A percentile compares a stretch with the other conserved stretches of the same genome.
phyloP scores from a whole-genome alignment of 2,329 filamentous ascomycete species.

The Cladophialophora chaetospira region DNA sequence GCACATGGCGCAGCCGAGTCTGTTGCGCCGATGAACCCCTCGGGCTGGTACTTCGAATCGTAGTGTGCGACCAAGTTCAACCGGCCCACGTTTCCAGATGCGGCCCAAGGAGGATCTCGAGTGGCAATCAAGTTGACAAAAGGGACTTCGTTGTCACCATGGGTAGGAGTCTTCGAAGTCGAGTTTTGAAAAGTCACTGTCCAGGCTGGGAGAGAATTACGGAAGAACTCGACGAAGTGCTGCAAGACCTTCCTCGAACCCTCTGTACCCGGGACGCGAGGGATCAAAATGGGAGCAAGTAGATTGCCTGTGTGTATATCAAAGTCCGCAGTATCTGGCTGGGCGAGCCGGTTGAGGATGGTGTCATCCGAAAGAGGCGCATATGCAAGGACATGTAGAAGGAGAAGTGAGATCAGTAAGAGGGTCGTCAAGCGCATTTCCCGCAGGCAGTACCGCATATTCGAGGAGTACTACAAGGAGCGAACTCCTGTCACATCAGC shows the following conservation, averaged over 20 bases:
- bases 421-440: constrained; percentile 9
- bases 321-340: constrained; percentile 69
- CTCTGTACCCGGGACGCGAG: constrained; percentile 83
- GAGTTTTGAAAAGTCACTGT: constrained; percentile 82
- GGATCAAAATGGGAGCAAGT: constrained; percentile 81
- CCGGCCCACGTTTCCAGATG: constrained; percentile 72
- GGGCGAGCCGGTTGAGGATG: constrained; percentile 66
- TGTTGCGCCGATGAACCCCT: constrained; percentile 88
- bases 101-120: constrained; percentile 82
- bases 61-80: constrained; percentile 92
- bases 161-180: constrained; percentile 78
- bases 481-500: neutral
- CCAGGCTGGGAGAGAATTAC: constrained; percentile 74
- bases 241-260: constrained; percentile 72
- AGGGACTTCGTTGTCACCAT: constrained; percentile 69
- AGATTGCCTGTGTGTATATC: constrained; percentile 74
- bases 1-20: constrained; percentile 95
- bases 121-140: constrained; percentile 86
- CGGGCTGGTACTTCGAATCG: constrained; percentile 76
- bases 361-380: constrained; percentile 71
- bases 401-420: constrained; percentile 10
- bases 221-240: constrained; percentile 85
- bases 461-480: neutral
- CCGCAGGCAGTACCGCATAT: constrained; percentile 15
- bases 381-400: constrained; percentile 48